Base-by-base conservation (phyloP, 2,329 filamentous ascomycete genomes). In the Sphaceloma murrayae region DNA sequence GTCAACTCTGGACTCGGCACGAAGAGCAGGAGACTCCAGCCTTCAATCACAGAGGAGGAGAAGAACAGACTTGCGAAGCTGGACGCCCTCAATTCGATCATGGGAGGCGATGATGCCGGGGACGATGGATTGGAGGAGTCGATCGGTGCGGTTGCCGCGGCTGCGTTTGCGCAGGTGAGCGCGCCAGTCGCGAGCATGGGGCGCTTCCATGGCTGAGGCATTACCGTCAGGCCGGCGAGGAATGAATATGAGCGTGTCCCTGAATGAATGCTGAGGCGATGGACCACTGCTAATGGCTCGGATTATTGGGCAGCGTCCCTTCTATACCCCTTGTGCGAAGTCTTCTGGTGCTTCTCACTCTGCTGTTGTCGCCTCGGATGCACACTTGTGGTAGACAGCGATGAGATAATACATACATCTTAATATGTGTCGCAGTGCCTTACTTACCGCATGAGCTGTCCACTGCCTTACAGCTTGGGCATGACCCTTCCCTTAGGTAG, bases 1-100 rank as follows among this genome's bases (percentile, higher is more conserved):
- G 30, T 42, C 7, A 43, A 24, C 17, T 34, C 30, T n/a, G 36
- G 36, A 14, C 22, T 40, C 22, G 24, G 36, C 6, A 40, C 14
- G 6, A 17, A 13, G 13, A 30, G 36, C 17, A 6, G 36, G 24
- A 29, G 16, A 16, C 27, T 22, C 16, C 18, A 30, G 24, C 27
- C 27, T 17, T 34, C 40, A 11, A 45, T 45, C 32, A 47, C 44
- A 3, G 51, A 53, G 27, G 56, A 55, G 11, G 57, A 61, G 34
- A 54, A 57, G 30, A 62, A 63, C 43, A 47, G 59, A 5, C 48
- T 54, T 3, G 61, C 61, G 7, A 62, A 62, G 48, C 49, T 63
- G 18, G 55, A 59, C 30, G 58, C 54, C 6, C 50, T 62, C 21
- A 51, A 54, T 32, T 54, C 56, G 54, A 49, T 60, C 17, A 50